A percentile compares a stretch with the other conserved stretches of the same genome.
Conservation (phyloP, 1,284 basidiomycete genomes). For the Cutaneotrichosporon sp. region DNA sequence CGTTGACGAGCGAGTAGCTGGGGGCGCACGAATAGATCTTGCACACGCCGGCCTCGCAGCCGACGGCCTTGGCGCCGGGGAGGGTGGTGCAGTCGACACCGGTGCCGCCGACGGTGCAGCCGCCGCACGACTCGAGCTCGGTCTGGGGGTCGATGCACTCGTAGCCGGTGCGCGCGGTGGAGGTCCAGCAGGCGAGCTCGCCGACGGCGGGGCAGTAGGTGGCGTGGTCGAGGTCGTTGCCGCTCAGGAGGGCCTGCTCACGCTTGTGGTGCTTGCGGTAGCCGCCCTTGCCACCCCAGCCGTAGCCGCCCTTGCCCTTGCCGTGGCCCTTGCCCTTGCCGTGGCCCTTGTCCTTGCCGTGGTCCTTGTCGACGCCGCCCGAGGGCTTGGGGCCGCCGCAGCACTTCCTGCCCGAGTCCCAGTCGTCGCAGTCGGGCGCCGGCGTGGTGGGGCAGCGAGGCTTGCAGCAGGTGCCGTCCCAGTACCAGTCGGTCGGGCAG, state of each 20-base stretch:
- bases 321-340: conserved; percentile 3
- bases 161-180: conserved; percentile 25
- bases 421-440: conserved; percentile 44
- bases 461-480: conserved; percentile 39
- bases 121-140: conserved; percentile 63
- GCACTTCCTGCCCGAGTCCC: conserved; percentile 38
- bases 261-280: conserved; percentile 24
- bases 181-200: conserved; percentile 43
- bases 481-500: conserved; percentile 51
- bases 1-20: conserved; percentile 59
- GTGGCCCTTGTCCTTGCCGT: neutral
- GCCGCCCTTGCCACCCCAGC: conserved; percentile 1
- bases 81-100: conserved; percentile 72
- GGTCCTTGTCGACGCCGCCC: conserved; percentile 1
- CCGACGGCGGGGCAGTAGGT: conserved; percentile 41
- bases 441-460: conserved; percentile 32
- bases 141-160: conserved; percentile 54
- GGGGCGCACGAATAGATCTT: conserved; percentile 64
- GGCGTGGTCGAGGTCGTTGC: conserved; percentile 33
- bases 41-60: conserved; percentile 64
- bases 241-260: conserved; percentile 31
- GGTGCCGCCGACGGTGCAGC: conserved; percentile 64
- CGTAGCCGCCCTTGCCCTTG: neutral
- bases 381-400: conserved; percentile 25
- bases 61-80: conserved; percentile 65